Evolutionary conservation across 495 filamentous ascomycete genomes (phyloP).

Genomic region (Penicillium canariense): DNA sequence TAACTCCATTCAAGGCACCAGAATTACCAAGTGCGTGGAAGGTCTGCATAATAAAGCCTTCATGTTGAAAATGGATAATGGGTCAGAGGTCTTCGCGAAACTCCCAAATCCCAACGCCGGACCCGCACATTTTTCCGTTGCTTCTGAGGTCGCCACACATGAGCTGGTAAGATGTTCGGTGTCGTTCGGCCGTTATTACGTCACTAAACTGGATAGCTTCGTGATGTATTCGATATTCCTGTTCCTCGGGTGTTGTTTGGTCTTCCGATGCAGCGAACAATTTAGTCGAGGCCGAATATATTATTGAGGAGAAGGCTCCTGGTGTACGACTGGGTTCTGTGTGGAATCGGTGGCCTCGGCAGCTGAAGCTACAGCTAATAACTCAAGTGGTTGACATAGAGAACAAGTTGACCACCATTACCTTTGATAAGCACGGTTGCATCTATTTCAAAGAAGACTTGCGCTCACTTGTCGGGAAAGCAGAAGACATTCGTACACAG

Average conservation of each 20-base stretch:
- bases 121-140: constrained; percentile 21
- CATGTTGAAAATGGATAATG: constrained; percentile 41
- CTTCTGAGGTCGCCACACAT: constrained; percentile 38
- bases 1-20: background rate
- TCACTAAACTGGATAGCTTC: constrained; percentile 28
- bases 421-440: constrained; percentile 38
- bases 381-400: constrained; percentile 39
- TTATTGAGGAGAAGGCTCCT: constrained; percentile 39
- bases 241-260: constrained; percentile 35
- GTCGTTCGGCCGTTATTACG: background rate
- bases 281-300: constrained; percentile 37
- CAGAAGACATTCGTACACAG: constrained; percentile 16
- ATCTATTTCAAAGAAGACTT: constrained; percentile 43
- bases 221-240: constrained; percentile 33
- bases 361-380: constrained; percentile 32
- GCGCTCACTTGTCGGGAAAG: constrained; percentile 18
- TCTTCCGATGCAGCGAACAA: constrained; percentile 29
- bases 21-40: constrained; percentile 4
- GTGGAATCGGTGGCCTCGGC: constrained; percentile 33
- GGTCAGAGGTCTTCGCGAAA: constrained; percentile 36
- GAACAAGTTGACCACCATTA: constrained; percentile 29
- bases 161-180: constrained; percentile 28
- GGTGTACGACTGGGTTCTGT: constrained; percentile 34
- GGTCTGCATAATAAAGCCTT: constrained; percentile 27
- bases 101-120: constrained; percentile 36